Percentiles rank a stretch among this genome's conserved stretches.
Evolutionary conservation across 805 yeast genomes (phyloP).

Genomic region (Candida boidinii): DNA sequence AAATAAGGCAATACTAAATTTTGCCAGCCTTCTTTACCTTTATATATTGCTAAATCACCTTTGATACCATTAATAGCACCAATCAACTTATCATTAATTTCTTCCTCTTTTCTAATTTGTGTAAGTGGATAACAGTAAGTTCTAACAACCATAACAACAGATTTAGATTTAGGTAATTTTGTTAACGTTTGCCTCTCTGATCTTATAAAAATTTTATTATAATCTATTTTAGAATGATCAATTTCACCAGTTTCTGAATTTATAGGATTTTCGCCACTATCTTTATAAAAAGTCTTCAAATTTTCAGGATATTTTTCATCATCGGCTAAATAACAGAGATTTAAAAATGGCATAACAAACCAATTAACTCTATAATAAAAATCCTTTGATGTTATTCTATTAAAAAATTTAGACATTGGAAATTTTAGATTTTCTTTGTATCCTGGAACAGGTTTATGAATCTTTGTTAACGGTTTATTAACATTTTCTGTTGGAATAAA

Average conservation of each 20-base stretch:
- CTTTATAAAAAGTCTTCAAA: no score
- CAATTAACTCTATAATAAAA: constrained; percentile 53
- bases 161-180: constrained; percentile 32
- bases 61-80: constrained; percentile 55
- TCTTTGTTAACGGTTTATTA: constrained; percentile 35
- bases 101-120: constrained; percentile 27
- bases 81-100: constrained; percentile 32
- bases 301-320: constrained; percentile 16
- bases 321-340: constrained; percentile 21
- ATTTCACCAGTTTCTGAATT: constrained; percentile 18
- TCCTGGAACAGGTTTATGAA: constrained; percentile 61
- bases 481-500: constrained; percentile 38
- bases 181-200: constrained; percentile 48
- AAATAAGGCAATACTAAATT: constrained; percentile 23
- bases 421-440: constrained; percentile 40
- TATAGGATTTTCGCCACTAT: constrained; percentile 12
- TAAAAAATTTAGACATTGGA: constrained; percentile 55
- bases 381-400: constrained; percentile 36
- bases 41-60: constrained; percentile 44
- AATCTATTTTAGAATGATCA: constrained; percentile 22
- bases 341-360: constrained; percentile 30
- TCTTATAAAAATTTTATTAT: constrained; percentile 34
- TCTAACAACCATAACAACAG: constrained; percentile 37
- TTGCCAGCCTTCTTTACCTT: constrained; percentile 52
- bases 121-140: constrained; percentile 41